Conservation (phyloP, 2,329 filamentous ascomycete genomes). For the Metarhizium robertsii region DNA sequence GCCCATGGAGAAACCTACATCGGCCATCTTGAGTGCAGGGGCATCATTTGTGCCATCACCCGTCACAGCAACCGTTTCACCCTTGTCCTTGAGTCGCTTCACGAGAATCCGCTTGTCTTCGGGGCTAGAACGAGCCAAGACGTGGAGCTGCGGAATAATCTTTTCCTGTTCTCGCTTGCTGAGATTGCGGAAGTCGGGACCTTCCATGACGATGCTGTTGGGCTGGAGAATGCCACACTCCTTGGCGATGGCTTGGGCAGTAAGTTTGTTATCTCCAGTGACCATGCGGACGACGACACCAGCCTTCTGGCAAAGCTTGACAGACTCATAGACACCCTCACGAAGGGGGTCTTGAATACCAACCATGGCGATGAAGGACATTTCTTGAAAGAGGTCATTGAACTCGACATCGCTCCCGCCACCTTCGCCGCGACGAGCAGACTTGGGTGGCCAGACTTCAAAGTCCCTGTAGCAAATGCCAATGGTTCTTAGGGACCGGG, state of each 20-base stretch:
- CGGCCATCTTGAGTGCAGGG: conserved; percentile 69
- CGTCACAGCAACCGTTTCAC: conserved; percentile 73
- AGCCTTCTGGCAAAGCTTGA: conserved; percentile 62
- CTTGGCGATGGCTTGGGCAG: conserved; percentile 67
- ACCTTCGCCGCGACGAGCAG: conserved; percentile 42
- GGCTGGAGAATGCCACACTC: conserved; percentile 68
- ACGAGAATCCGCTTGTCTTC: conserved; percentile 71
- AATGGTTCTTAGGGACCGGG: conserved; percentile 73
- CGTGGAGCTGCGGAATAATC: conserved; percentile 59
- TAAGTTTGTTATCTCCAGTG: conserved; percentile 73
- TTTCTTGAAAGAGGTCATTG: conserved; percentile 56
- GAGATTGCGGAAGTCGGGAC: conserved; percentile 67
- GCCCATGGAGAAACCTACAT: conserved; percentile 81
- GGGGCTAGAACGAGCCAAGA: conserved; percentile 65
- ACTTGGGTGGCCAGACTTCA: conserved; percentile 69
- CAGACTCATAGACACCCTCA: conserved; percentile 63
- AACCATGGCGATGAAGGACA: conserved; percentile 61
- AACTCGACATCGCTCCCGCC: conserved; percentile 55
- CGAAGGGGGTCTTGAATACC: conserved; percentile 77
- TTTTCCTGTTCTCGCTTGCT: conserved; percentile 54
- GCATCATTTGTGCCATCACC: conserved; percentile 81
- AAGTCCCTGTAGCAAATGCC: conserved; percentile 79
- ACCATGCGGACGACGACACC: conserved; percentile 80
- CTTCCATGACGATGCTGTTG: conserved; percentile 66
- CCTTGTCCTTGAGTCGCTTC: conserved; percentile 59